These are phyloP conservation scores for Aspergillus sergii DNA, from an alignment of 2,329 filamentous ascomycete genomes.

Conservation along the genomic window DNA sequence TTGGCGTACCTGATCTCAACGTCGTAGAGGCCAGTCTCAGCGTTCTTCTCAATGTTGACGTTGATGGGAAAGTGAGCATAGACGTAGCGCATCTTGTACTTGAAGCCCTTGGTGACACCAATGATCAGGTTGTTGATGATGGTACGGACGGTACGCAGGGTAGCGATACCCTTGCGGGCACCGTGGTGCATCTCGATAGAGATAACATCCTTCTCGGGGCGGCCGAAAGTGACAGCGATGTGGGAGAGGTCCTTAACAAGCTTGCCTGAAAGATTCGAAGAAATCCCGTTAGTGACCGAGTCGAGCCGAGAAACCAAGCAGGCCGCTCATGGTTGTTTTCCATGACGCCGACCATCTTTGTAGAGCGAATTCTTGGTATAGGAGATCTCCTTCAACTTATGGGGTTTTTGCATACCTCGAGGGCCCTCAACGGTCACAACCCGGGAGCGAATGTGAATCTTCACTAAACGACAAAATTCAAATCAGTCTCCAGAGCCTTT, in stretches of 20 bases:
- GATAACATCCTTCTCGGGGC: constrained; percentile 82
- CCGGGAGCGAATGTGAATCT: constrained; percentile 95
- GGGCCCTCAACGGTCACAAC: constrained; percentile 96
- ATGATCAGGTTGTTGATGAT: constrained; percentile 99
- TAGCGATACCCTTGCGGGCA: constrained; percentile 94
- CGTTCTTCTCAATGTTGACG: constrained; percentile 98
- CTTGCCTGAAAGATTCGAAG: constrained; percentile 65
- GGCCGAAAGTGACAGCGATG: constrained; percentile 92
- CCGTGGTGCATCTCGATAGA: constrained; percentile 99
- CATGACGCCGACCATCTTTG: neutral
- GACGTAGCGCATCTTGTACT: constrained; percentile 99
- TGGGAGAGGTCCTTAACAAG: constrained; percentile 96
- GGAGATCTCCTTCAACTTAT: neutral
- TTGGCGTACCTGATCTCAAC: constrained; percentile 90
- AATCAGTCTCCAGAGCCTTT: constrained; percentile 28
- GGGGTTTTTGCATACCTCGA: constrained; percentile 65
- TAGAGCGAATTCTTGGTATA: neutral
- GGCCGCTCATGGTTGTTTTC: neutral
- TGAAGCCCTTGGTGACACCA: constrained; percentile 98
- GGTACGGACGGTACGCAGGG: constrained; percentile 95
- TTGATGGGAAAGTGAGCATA: constrained; percentile 99
- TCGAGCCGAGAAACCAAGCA: neutral
- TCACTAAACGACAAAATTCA: constrained; percentile 66
- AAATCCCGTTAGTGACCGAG: constrained; percentile 4
- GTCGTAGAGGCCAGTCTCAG: constrained; percentile 81